Conservation (phyloP, 441 rosid genomes). For the Adansonia gregorii region DNA sequence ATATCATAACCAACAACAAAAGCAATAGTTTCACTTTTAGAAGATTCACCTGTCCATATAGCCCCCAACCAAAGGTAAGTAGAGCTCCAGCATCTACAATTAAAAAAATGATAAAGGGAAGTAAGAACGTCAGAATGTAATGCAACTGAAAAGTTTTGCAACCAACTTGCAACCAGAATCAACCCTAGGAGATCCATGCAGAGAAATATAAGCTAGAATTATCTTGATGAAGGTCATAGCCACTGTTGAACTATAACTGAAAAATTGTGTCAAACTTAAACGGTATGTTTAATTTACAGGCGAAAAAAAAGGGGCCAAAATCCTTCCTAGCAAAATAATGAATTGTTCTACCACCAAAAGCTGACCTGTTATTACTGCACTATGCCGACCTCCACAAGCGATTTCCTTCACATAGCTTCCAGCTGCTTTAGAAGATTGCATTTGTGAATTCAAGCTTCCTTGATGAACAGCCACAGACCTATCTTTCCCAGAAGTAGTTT, state of each 20-base stretch:
- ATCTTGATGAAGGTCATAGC: not conserved
- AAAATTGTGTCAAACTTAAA: not conserved
- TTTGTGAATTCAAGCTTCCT: constrained; percentile 44
- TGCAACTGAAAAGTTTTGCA: not conserved
- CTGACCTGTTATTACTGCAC: constrained; percentile 66
- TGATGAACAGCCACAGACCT: constrained; percentile 40
- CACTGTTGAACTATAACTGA: constrained; percentile 2
- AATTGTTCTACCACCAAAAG: constrained; percentile 12
- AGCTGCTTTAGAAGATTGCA: constrained; percentile 40
- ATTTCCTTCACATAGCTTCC: constrained; percentile 62
- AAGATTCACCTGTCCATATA: constrained; percentile 59
- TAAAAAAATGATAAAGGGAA: not conserved
- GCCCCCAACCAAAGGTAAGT: constrained; percentile 73
- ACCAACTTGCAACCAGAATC: constrained; percentile 16
- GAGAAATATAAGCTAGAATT: constrained; percentile 6
- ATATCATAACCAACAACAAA: not conserved
- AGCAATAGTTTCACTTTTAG: not conserved
- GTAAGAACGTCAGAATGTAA: not conserved
- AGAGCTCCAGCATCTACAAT: constrained; percentile 59
- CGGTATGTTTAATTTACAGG: not conserved
- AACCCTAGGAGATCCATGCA: not conserved
- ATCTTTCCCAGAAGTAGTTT: constrained; percentile 44
- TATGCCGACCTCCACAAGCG: constrained; percentile 76
- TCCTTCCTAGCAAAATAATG: not conserved
- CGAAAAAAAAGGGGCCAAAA: not conserved